These are phyloP conservation scores for Rhizopogon vesiculosus DNA, from an alignment of 768 basidiomycete species.

Conservation along the genomic window DNA sequence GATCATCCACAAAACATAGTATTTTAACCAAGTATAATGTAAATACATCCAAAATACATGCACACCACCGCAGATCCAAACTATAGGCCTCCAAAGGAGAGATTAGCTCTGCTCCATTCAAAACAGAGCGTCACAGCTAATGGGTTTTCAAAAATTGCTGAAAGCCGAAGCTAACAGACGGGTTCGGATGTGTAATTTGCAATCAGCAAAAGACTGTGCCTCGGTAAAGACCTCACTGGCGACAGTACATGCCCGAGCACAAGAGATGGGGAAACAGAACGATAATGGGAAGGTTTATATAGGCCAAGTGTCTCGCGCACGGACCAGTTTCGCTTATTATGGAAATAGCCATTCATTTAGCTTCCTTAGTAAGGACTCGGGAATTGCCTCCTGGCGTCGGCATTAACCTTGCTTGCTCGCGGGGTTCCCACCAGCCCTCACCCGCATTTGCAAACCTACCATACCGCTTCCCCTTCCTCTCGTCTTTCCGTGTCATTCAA, in stretches of 20 bases:
- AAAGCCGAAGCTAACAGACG: conserved; percentile 85
- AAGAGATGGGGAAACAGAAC: conserved; percentile 58
- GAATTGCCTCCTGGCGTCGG: too few relatives aligned
- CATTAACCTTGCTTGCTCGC: too few relatives aligned
- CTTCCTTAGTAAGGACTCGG: too few relatives aligned
- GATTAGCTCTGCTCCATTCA: background rate
- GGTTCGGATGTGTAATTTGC: conserved; percentile 96
- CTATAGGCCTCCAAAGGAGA: background rate
- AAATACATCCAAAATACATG: too few relatives aligned
- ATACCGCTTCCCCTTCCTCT: too few relatives aligned
- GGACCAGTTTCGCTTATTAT: conserved; percentile 31
- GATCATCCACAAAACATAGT: too few relatives aligned
- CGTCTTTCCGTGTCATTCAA: too few relatives aligned
- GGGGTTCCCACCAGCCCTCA: too few relatives aligned
- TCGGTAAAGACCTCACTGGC: conserved; percentile 95
- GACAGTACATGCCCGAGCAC: conserved; percentile 94
- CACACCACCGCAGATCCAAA: too few relatives aligned
- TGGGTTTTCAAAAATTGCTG: conserved; percentile 65
- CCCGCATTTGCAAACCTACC: too few relatives aligned
- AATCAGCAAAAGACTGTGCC: conserved; percentile 91
- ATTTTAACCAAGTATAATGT: too few relatives aligned
- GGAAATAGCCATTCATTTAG: too few relatives aligned
- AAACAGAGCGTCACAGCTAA: background rate
- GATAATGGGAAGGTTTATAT: conserved; percentile 31
- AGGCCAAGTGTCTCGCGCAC: conserved; percentile 36